Evolutionary conservation across 345 rosid species (phyloP), one percentile per base, ranked within the genome.

Genomic region (Pugionium cornutum): DNA sequence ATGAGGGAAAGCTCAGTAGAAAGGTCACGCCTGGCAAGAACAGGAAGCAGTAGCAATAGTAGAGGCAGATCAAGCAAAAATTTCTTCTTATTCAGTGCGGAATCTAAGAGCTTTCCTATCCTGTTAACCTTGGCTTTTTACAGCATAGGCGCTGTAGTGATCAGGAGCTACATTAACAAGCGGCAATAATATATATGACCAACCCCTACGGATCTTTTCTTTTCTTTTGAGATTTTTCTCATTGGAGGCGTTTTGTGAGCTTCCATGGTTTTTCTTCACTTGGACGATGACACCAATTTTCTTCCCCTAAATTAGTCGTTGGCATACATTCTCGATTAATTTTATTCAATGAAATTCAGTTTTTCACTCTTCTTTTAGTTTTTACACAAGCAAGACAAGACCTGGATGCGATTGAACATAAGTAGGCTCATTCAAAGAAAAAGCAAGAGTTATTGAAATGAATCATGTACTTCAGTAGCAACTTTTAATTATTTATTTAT

Each of bases 71-170:
- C 68, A 80, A 65, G 75, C 74, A 72, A 51, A 62, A 64, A 53
- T 30, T 36, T 37, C 30, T 62, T 53, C 40, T 70, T 53, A 59
- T 58, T 69, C 8, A 80, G 59, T 70, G 50, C 36, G 5, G 83
- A 83, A 45, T 70, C 77, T n/a, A 39, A 71, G 5, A 84, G 70
- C 70, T 72, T 82, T 56, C 83, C 88, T 53, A 84, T 87, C n/a
- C 35, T 78, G 25, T 55, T 83, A 51, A 70, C 87, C 4, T 9
- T 95, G 75, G 87, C 86, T 45, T 10, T 84, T 41, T 85, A 91
- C 33, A 80, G 92, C 51, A 5, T 95, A 50, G 97, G 96, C 34
- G 65, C 91, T 68, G 56, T 77, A 56, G 64, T 87, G 82, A 75
- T 75, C 33, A 82, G 62, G 74, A 76, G 82, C 72, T 74, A 39